Evolutionary conservation across 768 basidiomycete species (phyloP), one percentile per base, ranked within the genome.

Genomic region (Austroboletus eburneus): DNA sequence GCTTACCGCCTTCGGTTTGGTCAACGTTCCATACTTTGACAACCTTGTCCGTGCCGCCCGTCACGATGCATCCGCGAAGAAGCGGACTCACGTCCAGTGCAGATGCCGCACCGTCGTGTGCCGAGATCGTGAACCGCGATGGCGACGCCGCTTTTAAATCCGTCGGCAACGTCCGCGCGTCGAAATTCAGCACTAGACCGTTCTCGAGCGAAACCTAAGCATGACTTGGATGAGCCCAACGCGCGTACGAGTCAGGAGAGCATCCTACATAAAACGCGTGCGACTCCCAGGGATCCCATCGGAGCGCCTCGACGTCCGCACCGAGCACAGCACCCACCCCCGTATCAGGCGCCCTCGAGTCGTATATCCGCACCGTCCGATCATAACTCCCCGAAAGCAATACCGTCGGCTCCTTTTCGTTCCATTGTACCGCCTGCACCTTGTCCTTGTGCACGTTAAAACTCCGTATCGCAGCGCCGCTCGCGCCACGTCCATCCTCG

Each of bases 1-100:
- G 74, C 69, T 86, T 87, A 23, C 77, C 82, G 7, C 71, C 73
- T 16, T 67, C 68, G 16, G 74, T 74, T 38, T 81, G 81, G 50
- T 87, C 85, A 39, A 95, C 73, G 60, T 97, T 97, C 96, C 96
- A 99, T 4, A 98, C 75, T 67, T 98, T 97, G 63, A 96, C 90
- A 27, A 91, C 71, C 63, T 94, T 96, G 73, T 98, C 96, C 17
- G 86, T 84, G 2, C 96, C 96, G 17, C 95, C 96, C 0, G 96
- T 98, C 16, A 79, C 91, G 55, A 99, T 73, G 66, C 90, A 94
- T 1, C 96, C 96, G 44, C 80, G 82, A 33, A 98, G 76, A 59
- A 91, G 83, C 4, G 92, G 83, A 63, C 91, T 96, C 52, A 97
- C 77, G 63, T 98, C 96, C 38, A 99, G 72, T 1, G 89, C 83